Percentiles rank a stretch among this genome's conserved stretches.
These are phyloP conservation scores for Edaphochlamys debaryana DNA, from an alignment of 139 green algal genomes.

Conservation along the genomic window DNA sequence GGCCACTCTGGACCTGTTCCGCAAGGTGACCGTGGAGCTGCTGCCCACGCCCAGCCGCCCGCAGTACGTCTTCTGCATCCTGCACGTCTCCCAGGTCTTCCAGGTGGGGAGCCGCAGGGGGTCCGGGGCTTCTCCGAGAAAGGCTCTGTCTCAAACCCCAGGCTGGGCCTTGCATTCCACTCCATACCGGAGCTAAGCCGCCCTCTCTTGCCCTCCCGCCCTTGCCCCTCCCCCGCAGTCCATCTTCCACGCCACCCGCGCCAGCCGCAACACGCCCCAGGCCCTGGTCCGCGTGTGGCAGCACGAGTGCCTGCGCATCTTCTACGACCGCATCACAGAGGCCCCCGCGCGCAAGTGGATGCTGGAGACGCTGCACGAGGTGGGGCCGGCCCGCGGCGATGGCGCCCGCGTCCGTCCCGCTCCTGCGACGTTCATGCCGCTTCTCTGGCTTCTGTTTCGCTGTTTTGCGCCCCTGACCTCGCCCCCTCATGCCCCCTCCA, in stretches of 20 bases:
- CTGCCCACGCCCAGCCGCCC: slow-evolving; percentile 61
- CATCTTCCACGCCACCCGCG: slow-evolving; percentile 51
- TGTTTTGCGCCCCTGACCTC: too few relatives aligned
- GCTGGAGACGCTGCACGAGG: slow-evolving; percentile 42
- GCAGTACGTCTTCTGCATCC: slow-evolving; percentile 73
- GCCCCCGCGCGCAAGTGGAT: slow-evolving; percentile 41
- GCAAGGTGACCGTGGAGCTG: slow-evolving; percentile 50
- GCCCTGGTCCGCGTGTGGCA: slow-evolving; percentile 68
- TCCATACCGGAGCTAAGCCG: too few relatives aligned
- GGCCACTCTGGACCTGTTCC: slow-evolving; percentile 55
- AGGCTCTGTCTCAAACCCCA: too few relatives aligned
- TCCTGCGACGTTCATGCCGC: too few relatives aligned
- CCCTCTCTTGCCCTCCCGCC: too few relatives aligned
- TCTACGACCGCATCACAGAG: slow-evolving; percentile 71
- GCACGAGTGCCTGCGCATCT: slow-evolving; percentile 74
- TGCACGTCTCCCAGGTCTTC: slow-evolving; percentile 70
- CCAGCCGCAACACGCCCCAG: slow-evolving; percentile 36
- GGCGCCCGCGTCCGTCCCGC: too few relatives aligned
- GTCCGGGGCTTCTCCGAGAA: too few relatives aligned
- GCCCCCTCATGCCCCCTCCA: too few relatives aligned
- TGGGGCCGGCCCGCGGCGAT: background rate
- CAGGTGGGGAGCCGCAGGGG: slow-evolving; percentile 55
- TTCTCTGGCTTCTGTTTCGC: too few relatives aligned
- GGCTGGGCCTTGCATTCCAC: too few relatives aligned
- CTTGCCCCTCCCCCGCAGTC: slow-evolving; percentile 25